phyloP scores from a whole-genome alignment of 306 rosid species.

The Vigna unguiculata region DNA sequence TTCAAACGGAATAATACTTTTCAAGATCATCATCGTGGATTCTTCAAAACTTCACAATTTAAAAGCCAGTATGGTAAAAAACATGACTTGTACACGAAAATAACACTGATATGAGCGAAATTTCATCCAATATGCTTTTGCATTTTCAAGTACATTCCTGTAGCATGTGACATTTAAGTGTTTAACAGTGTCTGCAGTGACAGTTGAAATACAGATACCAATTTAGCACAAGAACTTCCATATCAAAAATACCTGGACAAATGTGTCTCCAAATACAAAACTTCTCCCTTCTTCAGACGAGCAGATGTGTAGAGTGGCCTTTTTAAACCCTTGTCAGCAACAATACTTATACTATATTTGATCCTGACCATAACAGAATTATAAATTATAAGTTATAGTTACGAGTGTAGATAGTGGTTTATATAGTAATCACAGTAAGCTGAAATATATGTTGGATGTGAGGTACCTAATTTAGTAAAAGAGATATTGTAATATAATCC shows the following conservation, averaged over 20 bases:
- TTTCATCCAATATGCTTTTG: conserved; percentile 12
- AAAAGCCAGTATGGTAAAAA: conserved; percentile 3
- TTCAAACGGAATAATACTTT: conserved; percentile 19
- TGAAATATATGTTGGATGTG: conserved; percentile 29
- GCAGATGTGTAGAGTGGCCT: conserved; percentile 89
- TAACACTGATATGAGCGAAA: neutral
- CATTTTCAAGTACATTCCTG: conserved; percentile 20
- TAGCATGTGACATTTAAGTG: conserved; percentile 16
- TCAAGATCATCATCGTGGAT: conserved; percentile 20
- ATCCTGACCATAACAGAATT: conserved; percentile 61
- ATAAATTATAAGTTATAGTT: neutral
- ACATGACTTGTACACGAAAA: too few relatives aligned
- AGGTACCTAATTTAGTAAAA: conserved; percentile 8
- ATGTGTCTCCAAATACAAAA: conserved; percentile 88
- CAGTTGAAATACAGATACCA: conserved; percentile 27
- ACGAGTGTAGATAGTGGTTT: conserved; percentile 34
- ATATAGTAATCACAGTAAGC: conserved; percentile 13
- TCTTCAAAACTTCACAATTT: neutral
- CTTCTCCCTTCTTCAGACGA: conserved; percentile 97
- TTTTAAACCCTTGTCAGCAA: conserved; percentile 93
- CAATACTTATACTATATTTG: conserved; percentile 85
- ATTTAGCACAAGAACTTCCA: conserved; percentile 31
- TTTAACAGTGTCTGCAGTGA: conserved; percentile 14
- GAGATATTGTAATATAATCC: conserved; percentile 21
- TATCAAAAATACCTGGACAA: conserved; percentile 64